Percentiles rank a stretch among this genome's conserved stretches.
phyloP scores from a whole-genome alignment of 2,329 filamentous ascomycete genomes.

The Fusarium zealandicum region DNA sequence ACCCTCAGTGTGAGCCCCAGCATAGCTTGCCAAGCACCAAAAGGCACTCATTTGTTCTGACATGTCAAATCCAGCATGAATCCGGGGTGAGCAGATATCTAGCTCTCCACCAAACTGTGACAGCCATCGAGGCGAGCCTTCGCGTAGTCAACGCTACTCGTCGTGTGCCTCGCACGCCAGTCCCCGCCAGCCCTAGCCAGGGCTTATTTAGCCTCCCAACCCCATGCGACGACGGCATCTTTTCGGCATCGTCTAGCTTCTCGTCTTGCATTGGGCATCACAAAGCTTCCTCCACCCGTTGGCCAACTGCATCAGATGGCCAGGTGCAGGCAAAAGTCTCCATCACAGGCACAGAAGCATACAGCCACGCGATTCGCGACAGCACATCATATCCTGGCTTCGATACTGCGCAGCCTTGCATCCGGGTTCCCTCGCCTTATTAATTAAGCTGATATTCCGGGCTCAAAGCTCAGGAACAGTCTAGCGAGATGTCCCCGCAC shows the following conservation, averaged over 20 bases:
- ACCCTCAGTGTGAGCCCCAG: constrained; percentile 14
- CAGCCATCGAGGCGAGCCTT: constrained; percentile 27
- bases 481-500: constrained; percentile 26
- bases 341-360: constrained; percentile 8
- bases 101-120: constrained; percentile 38
- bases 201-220: constrained; percentile 20
- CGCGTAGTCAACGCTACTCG: constrained; percentile 21
- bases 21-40: constrained; percentile 20
- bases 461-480: constrained; percentile 34
- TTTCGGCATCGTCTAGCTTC: constrained; percentile 21
- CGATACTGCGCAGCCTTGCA: constrained; percentile 9
- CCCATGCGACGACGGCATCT: constrained; percentile 26
- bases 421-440: constrained; percentile 5
- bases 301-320: constrained; percentile 1
- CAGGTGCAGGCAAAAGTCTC: constrained; percentile 3
- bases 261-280: constrained; percentile 11
- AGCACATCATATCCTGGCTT: constrained; percentile 12
- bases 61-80: constrained; percentile 32
- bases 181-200: constrained; percentile 35
- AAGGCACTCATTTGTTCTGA: constrained; percentile 9
- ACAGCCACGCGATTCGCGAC: constrained; percentile 2
- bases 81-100: constrained; percentile 36
- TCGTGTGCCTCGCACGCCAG: background rate
- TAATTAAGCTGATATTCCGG: constrained; percentile 32
- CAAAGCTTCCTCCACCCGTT: constrained; percentile 2